Percentiles rank a stretch among this genome's conserved stretches.
Conservation (phyloP, 2,329 filamentous ascomycete genomes). For the Daldinia eschscholtzii region DNA sequence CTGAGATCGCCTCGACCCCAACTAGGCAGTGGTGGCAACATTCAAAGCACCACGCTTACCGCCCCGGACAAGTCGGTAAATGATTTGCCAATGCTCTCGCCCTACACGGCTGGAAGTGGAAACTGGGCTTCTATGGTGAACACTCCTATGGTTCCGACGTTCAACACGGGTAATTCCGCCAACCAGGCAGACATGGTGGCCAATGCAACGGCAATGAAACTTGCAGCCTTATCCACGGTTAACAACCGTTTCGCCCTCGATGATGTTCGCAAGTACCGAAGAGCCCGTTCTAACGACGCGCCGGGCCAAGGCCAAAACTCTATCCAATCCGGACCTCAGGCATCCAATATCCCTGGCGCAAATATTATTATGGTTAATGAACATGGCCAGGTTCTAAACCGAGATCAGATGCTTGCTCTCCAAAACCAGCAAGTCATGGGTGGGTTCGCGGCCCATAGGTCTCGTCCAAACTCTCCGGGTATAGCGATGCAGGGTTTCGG, state of each 20-base stretch:
- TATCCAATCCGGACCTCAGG: slow-evolving; percentile 74
- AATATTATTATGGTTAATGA: slow-evolving; percentile 96
- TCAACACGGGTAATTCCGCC: slow-evolving; percentile 73
- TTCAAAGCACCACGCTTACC: slow-evolving; percentile 86
- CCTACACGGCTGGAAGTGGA: slow-evolving; percentile 81
- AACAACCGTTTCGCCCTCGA: slow-evolving; percentile 98
- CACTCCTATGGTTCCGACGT: slow-evolving; percentile 93
- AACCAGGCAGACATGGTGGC: slow-evolving; percentile 97
- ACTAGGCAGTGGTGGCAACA: slow-evolving; percentile 74
- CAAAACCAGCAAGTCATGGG: slow-evolving; percentile 75
- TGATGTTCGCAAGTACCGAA: slow-evolving; percentile 95
- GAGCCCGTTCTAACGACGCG: slow-evolving; percentile 88
- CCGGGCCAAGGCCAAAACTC: slow-evolving; percentile 71
- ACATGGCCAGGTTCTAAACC: slow-evolving; percentile 86
- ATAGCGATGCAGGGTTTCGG: slow-evolving; percentile 81
- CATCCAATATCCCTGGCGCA: slow-evolving; percentile 73
- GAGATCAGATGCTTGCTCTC: slow-evolving; percentile 86
- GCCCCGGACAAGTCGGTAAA: slow-evolving; percentile 74
- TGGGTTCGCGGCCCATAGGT: slow-evolving; percentile 76
- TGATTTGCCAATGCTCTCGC: slow-evolving; percentile 89
- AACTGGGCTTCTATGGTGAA: slow-evolving; percentile 99
- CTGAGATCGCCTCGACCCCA: slow-evolving; percentile 83
- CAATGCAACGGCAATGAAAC: slow-evolving; percentile 98
- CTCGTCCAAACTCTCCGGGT: slow-evolving; percentile 90
- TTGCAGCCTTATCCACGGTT: slow-evolving; percentile 94